These are phyloP conservation scores for Globisporangium emineosum DNA, from an alignment of 352 stramenopile genomes.

Conservation along the genomic window DNA sequence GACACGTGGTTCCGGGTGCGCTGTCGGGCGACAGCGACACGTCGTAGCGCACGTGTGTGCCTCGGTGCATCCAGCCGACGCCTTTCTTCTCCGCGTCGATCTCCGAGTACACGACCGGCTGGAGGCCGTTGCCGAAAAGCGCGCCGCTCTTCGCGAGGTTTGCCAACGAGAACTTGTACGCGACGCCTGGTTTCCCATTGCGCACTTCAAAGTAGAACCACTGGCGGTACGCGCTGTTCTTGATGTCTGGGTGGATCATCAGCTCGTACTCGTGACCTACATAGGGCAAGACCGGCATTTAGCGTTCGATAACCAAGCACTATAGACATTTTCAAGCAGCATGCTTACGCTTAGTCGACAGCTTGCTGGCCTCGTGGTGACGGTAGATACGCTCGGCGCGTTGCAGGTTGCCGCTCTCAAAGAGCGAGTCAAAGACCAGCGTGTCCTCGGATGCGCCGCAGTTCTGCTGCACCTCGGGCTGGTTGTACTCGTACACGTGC, in stretches of 20 bases:
- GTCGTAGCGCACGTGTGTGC: conserved; percentile 65
- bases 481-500: conserved; percentile 77
- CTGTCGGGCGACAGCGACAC: conserved; percentile 28
- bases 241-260: conserved; percentile 69
- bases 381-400: conserved; percentile 59
- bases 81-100: conserved; percentile 35
- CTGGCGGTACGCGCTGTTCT: conserved; percentile 82
- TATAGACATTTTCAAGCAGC: too few species aligned
- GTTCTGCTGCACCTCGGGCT: conserved; percentile 33
- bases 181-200: conserved; percentile 42
- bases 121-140: conserved; percentile 77
- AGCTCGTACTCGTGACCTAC: conserved; percentile 68
- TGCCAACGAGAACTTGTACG: conserved; percentile 69
- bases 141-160: conserved; percentile 84
- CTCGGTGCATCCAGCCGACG: conserved; percentile 59
- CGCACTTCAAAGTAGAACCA: conserved; percentile 91
- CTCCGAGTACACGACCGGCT: conserved; percentile 79
- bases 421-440: conserved; percentile 71
- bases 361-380: conserved; percentile 9
- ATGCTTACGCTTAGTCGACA: conserved; percentile 1
- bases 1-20: conserved; percentile 41
- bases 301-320: too few species aligned
- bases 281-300: too few species aligned
- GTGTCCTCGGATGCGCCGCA: conserved; percentile 41
- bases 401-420: conserved; percentile 72